phyloP scores from a whole-genome alignment of 2,329 filamentous ascomycete genomes.

The Pseudogymnoascus sp. region DNA sequence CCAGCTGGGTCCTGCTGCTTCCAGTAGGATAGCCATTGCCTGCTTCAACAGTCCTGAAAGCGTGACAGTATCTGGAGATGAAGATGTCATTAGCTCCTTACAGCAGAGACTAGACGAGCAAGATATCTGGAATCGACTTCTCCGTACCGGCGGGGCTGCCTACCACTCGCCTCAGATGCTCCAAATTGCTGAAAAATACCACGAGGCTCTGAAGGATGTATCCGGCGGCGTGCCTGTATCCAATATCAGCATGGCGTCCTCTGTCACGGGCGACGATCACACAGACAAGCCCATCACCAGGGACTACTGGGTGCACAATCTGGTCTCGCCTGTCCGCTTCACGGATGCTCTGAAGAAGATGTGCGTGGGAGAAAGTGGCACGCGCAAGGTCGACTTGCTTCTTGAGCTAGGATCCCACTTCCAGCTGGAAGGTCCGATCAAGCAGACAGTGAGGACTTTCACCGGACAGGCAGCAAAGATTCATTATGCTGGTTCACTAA shows the following conservation, averaged over 20 bases:
- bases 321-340: conserved; percentile 38
- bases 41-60: conserved; percentile 26
- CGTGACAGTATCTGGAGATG: conserved; percentile 22
- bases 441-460: conserved; percentile 11
- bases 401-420: conserved; percentile 29
- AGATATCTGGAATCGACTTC: conserved; percentile 20
- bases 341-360: conserved; percentile 14
- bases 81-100: conserved; percentile 12
- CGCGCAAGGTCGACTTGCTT: background rate
- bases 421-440: conserved; percentile 29
- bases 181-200: conserved; percentile 23
- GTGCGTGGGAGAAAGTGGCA: no score
- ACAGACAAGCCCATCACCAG: conserved; percentile 3
- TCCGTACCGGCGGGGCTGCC: conserved; percentile 23
- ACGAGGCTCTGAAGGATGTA: conserved; percentile 17
- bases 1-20: conserved; percentile 10
- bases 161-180: conserved; percentile 31
- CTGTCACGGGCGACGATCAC: conserved; percentile 15
- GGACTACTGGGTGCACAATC: conserved; percentile 39
- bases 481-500: conserved; percentile 15
- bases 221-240: conserved; percentile 22
- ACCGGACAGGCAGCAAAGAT: conserved; percentile 19
- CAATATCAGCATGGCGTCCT: conserved; percentile 2
- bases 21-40: conserved; percentile 25
- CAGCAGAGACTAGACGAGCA: conserved; percentile 15